phyloP scores from a whole-genome alignment of 2,329 filamentous ascomycete species.

The Emmonsia crescens region DNA sequence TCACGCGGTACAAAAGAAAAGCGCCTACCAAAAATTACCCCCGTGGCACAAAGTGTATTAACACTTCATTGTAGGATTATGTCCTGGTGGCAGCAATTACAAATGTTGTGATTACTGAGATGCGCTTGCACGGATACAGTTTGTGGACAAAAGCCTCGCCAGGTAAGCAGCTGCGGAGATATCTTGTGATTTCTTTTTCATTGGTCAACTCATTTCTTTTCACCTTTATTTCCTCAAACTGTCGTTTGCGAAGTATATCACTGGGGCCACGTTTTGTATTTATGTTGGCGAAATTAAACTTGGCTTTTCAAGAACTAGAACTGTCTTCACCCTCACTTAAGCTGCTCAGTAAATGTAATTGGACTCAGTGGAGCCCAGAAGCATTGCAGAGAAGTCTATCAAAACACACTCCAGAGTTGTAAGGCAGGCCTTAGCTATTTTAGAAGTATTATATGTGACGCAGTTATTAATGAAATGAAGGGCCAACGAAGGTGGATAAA shows the following conservation, averaged over 20 bases:
- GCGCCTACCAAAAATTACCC: not conserved
- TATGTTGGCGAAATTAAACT: not conserved
- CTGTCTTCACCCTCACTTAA: not conserved
- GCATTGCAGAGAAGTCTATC: not conserved
- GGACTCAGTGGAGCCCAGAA: not conserved
- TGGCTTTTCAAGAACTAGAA: not conserved
- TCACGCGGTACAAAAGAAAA: not conserved
- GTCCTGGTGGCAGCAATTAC: not conserved
- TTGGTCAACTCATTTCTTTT: not conserved
- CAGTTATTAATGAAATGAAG: not conserved
- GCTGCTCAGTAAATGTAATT: not conserved
- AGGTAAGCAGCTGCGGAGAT: not conserved
- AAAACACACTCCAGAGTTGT: not conserved
- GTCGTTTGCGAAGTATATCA: not conserved
- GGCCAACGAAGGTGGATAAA: no score
- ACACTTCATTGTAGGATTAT: not conserved
- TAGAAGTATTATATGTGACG: not conserved
- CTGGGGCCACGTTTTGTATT: not conserved
- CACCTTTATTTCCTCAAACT: not conserved
- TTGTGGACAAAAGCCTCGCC: not conserved
- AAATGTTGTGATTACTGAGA: not conserved
- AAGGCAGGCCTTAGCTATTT: not conserved
- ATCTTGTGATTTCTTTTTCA: not conserved
- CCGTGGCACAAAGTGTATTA: not conserved
- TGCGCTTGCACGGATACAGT: not conserved